Evolutionary conservation across 202 grass and related monocot genomes (phyloP).

Genomic region (Hordeum pubiflorum): DNA sequence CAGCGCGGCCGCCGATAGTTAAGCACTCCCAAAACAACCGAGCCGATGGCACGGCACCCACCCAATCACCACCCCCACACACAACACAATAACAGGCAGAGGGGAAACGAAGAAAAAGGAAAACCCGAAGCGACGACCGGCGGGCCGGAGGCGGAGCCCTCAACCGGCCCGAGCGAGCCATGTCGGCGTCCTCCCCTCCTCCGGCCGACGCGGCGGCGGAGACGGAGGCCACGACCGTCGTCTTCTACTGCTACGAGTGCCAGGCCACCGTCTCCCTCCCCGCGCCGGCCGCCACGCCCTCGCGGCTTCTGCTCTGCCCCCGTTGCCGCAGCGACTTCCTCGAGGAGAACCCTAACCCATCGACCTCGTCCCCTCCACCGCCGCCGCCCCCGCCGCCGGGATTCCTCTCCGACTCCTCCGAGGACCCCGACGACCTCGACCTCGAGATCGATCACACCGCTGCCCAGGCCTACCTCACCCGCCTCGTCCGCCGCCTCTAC

Average conservation of each 20-base stretch:
- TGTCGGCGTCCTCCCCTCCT: constrained; percentile 32
- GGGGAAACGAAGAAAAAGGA: background rate
- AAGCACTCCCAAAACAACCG: background rate
- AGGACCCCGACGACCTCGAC: constrained; percentile 10
- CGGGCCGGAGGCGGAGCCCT: constrained; percentile 30
- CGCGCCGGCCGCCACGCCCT: background rate
- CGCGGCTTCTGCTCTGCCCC: constrained; percentile 27
- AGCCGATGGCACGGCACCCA: background rate
- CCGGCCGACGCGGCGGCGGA: background rate
- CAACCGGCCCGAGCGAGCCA: constrained; percentile 1
- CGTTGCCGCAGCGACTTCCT: constrained; percentile 30
- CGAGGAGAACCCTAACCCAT: constrained; percentile 13
- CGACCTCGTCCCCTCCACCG: constrained; percentile 10
- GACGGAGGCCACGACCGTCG: background rate
- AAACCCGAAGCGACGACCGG: constrained; percentile 1
- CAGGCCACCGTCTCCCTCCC: constrained; percentile 6
- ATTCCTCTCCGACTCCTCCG: constrained; percentile 5
- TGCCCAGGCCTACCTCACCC: constrained; percentile 1
- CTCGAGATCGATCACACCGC: background rate
- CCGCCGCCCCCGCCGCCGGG: constrained; percentile 23
- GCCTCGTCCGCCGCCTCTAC: background rate
- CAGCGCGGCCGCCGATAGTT: background rate
- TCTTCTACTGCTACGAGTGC: constrained; percentile 44
- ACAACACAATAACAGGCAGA: background rate
- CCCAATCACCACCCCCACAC: background rate